Conservation (phyloP, 164 flowering plant species). For the Piper betle region DNA sequence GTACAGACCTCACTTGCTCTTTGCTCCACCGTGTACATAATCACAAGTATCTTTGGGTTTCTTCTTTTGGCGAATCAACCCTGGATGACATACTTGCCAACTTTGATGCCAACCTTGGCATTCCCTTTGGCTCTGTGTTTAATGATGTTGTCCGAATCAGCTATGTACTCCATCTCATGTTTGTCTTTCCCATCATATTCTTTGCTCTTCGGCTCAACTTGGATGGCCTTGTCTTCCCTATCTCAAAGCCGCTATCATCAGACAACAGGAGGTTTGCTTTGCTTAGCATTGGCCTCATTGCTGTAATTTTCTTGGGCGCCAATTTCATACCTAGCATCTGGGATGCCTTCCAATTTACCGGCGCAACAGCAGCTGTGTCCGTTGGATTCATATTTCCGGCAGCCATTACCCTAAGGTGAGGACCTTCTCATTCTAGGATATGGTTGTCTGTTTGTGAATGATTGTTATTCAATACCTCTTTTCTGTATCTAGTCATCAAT, state of each 20-base stretch:
- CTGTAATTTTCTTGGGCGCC: constrained; percentile 70
- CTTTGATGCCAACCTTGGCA: constrained; percentile 69
- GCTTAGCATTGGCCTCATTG: constrained; percentile 43
- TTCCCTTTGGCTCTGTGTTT: constrained; percentile 61
- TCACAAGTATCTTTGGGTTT: constrained; percentile 81
- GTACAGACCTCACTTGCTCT: constrained; percentile 58
- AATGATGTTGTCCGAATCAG: constrained; percentile 88
- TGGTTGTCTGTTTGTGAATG: not conserved
- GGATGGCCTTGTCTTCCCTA: constrained; percentile 81
- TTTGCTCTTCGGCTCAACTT: constrained; percentile 70
- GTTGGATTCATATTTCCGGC: constrained; percentile 93
- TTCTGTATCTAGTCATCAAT: too few relatives aligned
- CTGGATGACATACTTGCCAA: constrained; percentile 92
- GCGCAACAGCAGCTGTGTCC: constrained; percentile 94
- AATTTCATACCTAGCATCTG: constrained; percentile 94
- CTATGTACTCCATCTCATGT: constrained; percentile 85
- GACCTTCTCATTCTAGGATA: not conserved
- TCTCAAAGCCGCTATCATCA: constrained; percentile 33
- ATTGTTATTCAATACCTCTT: too few relatives aligned
- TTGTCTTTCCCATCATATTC: constrained; percentile 86
- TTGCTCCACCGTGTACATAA: constrained; percentile 71
- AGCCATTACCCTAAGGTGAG: constrained; percentile 68
- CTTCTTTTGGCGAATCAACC: constrained; percentile 88
- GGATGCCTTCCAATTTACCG: constrained; percentile 98
- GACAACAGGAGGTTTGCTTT: constrained; percentile 59